These are phyloP conservation scores for Candida sithepensis DNA, from an alignment of 805 yeast genomes.

Conservation along the genomic window DNA sequence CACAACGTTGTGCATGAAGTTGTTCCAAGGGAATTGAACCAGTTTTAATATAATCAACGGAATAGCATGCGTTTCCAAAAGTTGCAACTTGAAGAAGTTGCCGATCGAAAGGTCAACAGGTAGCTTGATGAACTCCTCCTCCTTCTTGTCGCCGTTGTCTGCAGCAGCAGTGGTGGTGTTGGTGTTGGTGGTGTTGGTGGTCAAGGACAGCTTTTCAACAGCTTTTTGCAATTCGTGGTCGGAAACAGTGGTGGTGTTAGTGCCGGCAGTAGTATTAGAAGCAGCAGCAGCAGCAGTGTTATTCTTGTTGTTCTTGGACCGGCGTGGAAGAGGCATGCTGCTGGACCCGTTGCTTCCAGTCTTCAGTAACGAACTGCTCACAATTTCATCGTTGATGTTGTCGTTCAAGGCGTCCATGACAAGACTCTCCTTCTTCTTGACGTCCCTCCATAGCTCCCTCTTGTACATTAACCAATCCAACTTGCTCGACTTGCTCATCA, in stretches of 20 bases:
- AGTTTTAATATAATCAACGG: conserved; percentile 63
- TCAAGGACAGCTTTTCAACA: conserved; percentile 26
- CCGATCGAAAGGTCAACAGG: conserved; percentile 51
- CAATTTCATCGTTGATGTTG: conserved; percentile 24
- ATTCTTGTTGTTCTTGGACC: not conserved
- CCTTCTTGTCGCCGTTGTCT: conserved; percentile 3
- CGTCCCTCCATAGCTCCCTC: conserved; percentile 66
- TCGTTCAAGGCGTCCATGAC: conserved; percentile 34
- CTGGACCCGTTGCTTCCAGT: not conserved
- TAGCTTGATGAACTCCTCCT: conserved; percentile 21
- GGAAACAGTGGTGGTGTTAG: not conserved
- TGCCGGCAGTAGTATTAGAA: conserved; percentile 1
- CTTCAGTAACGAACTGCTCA: not conserved
- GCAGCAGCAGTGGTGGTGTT: too few relatives aligned
- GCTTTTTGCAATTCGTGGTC: conserved; percentile 15
- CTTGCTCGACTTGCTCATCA: conserved; percentile 70
- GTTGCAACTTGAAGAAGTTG: conserved; percentile 74
- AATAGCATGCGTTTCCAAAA: conserved; percentile 68
- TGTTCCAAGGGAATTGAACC: conserved; percentile 90
- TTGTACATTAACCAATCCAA: conserved; percentile 60
- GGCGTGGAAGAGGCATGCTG: too few relatives aligned
- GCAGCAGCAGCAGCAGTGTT: conserved; percentile 1
- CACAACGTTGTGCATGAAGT: conserved; percentile 93
- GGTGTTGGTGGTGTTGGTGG: too few relatives aligned
- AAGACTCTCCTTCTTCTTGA: conserved; percentile 40